These are phyloP conservation scores for Russula earlei DNA, from an alignment of 768 basidiomycete genomes.

Conservation along the genomic window DNA sequence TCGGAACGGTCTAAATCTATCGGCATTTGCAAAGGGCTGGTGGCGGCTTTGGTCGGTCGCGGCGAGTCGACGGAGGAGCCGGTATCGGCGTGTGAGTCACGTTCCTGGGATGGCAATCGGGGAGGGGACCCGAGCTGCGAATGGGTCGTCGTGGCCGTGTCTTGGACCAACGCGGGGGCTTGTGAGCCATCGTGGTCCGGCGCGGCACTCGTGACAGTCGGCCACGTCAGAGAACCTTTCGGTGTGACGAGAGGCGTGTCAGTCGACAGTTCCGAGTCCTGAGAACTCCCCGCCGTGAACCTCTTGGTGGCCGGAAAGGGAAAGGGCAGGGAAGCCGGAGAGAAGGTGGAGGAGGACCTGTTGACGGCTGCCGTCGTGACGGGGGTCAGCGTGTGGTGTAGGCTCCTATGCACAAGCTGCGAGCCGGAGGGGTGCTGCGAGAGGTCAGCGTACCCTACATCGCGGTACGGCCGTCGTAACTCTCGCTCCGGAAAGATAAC, in stretches of 20 bases:
- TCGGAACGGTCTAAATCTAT: neutral
- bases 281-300: constrained; percentile 24
- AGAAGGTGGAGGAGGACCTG: neutral
- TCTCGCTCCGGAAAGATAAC: constrained; percentile 5
- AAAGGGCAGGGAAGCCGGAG: neutral
- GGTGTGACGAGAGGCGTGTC: constrained; percentile 48
- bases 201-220: constrained; percentile 25
- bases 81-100: neutral
- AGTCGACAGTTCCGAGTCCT: constrained; percentile 38
- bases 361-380: neutral
- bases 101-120: constrained; percentile 14
- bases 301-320: constrained; percentile 6
- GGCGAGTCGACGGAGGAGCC: neutral
- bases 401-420: neutral
- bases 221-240: constrained; percentile 43
- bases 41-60: neutral
- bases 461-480: constrained; percentile 3
- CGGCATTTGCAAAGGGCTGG: neutral
- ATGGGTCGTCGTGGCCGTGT: constrained; percentile 29
- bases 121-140: constrained; percentile 31
- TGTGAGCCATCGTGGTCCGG: constrained; percentile 30
- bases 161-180: constrained; percentile 21
- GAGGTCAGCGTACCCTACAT: constrained; percentile 10
- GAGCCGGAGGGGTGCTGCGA: constrained; percentile 9
- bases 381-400: neutral